Percentiles rank a stretch among this genome's conserved stretches.
Evolutionary conservation across 768 basidiomycete species (phyloP).

Genomic region (Grammothele lineata): DNA sequence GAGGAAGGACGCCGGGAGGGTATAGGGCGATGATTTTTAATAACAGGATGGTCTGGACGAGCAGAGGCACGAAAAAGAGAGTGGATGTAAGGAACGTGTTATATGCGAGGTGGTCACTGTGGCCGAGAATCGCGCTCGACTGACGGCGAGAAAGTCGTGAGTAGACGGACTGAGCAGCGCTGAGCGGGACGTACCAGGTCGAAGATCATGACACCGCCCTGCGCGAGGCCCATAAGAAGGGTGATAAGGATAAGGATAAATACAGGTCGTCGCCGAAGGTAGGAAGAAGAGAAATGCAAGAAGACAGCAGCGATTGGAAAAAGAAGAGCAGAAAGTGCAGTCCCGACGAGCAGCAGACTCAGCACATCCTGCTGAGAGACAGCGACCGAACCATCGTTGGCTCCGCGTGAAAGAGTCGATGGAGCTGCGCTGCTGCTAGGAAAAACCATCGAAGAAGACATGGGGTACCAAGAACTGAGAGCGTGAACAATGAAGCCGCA

Average conservation of each 20-base stretch:
- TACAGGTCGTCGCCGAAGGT: slow-evolving; percentile 15
- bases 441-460: too few relatives aligned
- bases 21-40: slow-evolving; percentile 31
- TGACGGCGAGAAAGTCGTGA: neutral
- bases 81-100: neutral
- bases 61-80: slow-evolving; percentile 20
- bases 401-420: too few relatives aligned
- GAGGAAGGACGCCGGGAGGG: slow-evolving; percentile 24
- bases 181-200: neutral
- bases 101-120: neutral
- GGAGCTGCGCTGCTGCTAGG: too few relatives aligned
- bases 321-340: neutral
- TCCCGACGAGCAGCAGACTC: neutral
- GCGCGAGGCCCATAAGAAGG: neutral
- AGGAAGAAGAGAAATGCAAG: slow-evolving; percentile 19
- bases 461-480: too few relatives aligned
- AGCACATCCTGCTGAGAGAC: neutral
- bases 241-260: slow-evolving; percentile 19
- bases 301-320: slow-evolving; percentile 9
- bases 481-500: too few relatives aligned
- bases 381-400: too few relatives aligned
- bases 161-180: neutral
- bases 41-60: slow-evolving; percentile 34
- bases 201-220: neutral
- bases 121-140: neutral